A percentile compares a stretch with the other conserved stretches of the same genome.
Conservation (phyloP, 108 stramenopile genomes). For the Skeletonema grethae region DNA sequence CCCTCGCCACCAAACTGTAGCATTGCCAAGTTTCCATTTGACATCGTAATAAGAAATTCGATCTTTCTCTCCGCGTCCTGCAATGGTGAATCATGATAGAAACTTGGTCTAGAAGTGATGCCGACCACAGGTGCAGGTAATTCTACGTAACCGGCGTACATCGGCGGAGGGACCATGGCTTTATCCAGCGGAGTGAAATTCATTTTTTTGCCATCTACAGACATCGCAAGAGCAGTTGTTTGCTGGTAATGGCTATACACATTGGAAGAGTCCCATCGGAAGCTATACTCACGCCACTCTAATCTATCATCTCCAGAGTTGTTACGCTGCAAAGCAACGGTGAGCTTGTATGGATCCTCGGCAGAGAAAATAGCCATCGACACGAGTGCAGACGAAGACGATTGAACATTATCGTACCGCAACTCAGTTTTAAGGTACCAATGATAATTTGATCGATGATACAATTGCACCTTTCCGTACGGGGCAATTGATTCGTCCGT, state of each 20-base stretch:
- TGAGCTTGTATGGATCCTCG: slow-evolving; percentile 59
- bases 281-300: slow-evolving; percentile 65
- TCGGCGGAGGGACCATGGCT: slow-evolving; percentile 86
- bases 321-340: slow-evolving; percentile 32
- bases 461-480: slow-evolving; percentile 78
- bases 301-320: slow-evolving; percentile 6
- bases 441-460: slow-evolving; percentile 89
- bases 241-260: slow-evolving; percentile 26
- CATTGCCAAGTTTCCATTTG: slow-evolving; percentile 55
- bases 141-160: slow-evolving; percentile 61
- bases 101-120: slow-evolving; percentile 44
- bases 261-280: slow-evolving; percentile 80
- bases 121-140: slow-evolving; percentile 58
- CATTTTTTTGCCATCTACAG: slow-evolving; percentile 71
- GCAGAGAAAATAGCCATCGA: slow-evolving; percentile 54
- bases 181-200: slow-evolving; percentile 78
- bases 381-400: slow-evolving; percentile 20
- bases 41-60: slow-evolving; percentile 39
- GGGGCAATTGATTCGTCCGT: slow-evolving; percentile 3
- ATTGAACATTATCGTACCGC: slow-evolving; percentile 32
- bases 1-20: slow-evolving; percentile 16
- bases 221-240: slow-evolving; percentile 64
- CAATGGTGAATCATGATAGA: slow-evolving; percentile 20
- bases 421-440: slow-evolving; percentile 91
- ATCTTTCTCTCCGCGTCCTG: slow-evolving; percentile 2